These are phyloP conservation scores for Solanum gandarillasii DNA, from an alignment of 257 asterid genomes.

Conservation along the genomic window DNA sequence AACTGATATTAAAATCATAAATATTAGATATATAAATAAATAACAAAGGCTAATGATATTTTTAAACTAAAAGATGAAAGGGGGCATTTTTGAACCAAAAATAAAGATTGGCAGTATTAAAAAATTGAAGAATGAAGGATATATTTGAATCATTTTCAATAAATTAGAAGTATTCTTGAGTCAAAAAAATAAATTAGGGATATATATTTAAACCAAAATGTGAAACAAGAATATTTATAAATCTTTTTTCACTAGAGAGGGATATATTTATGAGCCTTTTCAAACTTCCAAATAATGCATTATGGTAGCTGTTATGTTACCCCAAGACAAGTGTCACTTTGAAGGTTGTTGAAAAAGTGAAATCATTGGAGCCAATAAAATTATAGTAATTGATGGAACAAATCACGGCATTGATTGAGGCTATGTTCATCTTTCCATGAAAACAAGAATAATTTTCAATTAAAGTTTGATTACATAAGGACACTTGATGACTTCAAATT, in stretches of 20 bases:
- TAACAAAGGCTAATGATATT: background rate
- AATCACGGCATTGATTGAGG: background rate
- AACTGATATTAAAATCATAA: no score
- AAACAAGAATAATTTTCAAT: background rate
- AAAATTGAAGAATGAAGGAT: background rate
- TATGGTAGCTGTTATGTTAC: background rate
- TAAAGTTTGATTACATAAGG: background rate
- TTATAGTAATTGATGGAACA: background rate
- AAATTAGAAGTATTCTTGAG: background rate
- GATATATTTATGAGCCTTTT: background rate
- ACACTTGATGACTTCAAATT: no score
- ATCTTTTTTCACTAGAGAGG: background rate
- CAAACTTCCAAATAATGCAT: background rate
- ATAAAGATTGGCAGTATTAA: no score
- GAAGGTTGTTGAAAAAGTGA: background rate
- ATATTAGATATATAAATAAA: no score
- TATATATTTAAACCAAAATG: background rate
- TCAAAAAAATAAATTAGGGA: background rate
- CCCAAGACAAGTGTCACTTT: background rate
- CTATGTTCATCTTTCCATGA: background rate
- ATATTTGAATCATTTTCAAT: background rate
- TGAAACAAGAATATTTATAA: no score
- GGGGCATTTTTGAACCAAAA: background rate
- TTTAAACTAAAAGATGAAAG: no score
- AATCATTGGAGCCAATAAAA: background rate